A percentile compares a stretch with the other conserved stretches of the same genome.
phyloP scores from a whole-genome alignment of 345 rosid species.

The Crucihimalaya himalaica region DNA sequence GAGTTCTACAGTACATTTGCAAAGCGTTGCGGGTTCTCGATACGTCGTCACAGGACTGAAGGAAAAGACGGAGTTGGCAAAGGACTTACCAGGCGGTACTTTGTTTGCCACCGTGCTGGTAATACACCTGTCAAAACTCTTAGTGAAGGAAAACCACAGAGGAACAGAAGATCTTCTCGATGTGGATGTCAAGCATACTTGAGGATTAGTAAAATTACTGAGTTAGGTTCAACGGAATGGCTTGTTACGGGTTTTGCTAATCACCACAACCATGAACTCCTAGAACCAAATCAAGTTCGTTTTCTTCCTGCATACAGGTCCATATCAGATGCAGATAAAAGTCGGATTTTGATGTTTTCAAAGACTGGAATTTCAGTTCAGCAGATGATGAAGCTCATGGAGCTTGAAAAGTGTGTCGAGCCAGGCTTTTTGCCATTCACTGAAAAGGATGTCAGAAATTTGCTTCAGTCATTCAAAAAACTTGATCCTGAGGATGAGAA shows the following conservation, averaged over 20 bases:
- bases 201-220: conserved; percentile 77
- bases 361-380: conserved; percentile 95
- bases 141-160: conserved; percentile 76
- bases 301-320: conserved; percentile 96
- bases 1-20: conserved; percentile 88
- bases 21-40: conserved; percentile 86
- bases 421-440: conserved; percentile 94
- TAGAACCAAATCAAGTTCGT: conserved; percentile 91
- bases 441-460: conserved; percentile 94
- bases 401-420: conserved; percentile 95
- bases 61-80: conserved; percentile 97
- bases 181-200: conserved; percentile 95
- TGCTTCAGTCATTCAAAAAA: conserved; percentile 88
- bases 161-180: conserved; percentile 87
- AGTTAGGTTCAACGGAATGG: conserved; percentile 82
- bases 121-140: conserved; percentile 81
- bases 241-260: conserved; percentile 89
- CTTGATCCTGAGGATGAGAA: conserved; percentile 86
- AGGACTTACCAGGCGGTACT: conserved; percentile 93
- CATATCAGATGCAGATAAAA: conserved; percentile 88
- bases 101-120: conserved; percentile 97
- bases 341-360: conserved; percentile 92
- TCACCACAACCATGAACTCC: conserved; percentile 89
- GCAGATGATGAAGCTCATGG: conserved; percentile 99
- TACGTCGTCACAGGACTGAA: conserved; percentile 93